Base-by-base conservation (phyloP, 208 protist species). In the Balamuthia mandrillaris region DNA sequence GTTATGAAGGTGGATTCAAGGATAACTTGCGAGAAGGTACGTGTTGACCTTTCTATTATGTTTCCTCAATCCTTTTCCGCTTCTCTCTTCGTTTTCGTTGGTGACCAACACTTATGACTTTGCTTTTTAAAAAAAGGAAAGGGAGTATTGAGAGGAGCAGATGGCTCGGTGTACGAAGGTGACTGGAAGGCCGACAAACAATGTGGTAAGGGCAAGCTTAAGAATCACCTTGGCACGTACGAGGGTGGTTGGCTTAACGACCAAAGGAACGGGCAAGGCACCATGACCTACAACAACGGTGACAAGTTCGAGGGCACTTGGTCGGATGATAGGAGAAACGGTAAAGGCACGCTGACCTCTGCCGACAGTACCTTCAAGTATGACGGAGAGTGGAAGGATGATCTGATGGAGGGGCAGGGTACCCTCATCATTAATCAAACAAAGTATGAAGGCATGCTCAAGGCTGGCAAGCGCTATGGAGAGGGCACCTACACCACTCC, bases 371-470 rank as follows among this genome's bases (percentile, higher is more conserved):
- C 7, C 21, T 18, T 42, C 31, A 47, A 75, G 42, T 75, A 75
- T 29, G 66, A 75, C 42, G 66, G 66, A 18, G 66, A 75, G 3
- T 75, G 66, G 66, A 75, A 75, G 42, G 41, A 52, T 44, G 66
- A 75, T 27, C 7, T 45, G 66, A 75, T 75, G 41, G 42, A 45
- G 42, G 66, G 66, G 5, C 29, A 9, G 6, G 66, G 66, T 16
- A 14, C 52, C 6, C 52, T 41, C 42, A 68, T 68, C 60, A 68
- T 45, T 29, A 29, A 29, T 37, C 12, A 37, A 4, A 45, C 44
- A 29, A 27, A 42, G 27, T 68, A 68, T 24, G 60, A 68, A 37
- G 60, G 60, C 33, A 37, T 45, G n/a, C 60, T 68, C 31, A 27
- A 24, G 27, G 33, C 18, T 37, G 60, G 60, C n/a, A 29, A 37